Evolutionary conservation across 2,329 filamentous ascomycete genomes (phyloP).

Genomic region (Fusarium agapanthi): DNA sequence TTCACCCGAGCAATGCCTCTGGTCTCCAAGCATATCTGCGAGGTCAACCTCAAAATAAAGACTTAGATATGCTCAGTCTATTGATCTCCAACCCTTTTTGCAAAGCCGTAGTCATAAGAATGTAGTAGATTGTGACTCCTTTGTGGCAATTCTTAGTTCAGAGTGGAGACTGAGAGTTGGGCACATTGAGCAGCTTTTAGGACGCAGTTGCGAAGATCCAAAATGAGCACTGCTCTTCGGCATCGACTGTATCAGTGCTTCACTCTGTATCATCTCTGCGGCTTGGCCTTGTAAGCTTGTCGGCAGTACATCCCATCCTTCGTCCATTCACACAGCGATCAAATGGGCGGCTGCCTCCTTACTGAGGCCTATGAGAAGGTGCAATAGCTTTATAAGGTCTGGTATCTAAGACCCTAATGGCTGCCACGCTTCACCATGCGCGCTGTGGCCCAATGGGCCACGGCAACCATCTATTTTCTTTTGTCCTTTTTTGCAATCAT

Average conservation of each 20-base stretch:
- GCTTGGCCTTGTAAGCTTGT: not conserved
- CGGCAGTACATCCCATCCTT: rapidly evolving
- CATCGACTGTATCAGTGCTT: rapidly evolving
- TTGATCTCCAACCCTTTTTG: rapidly evolving
- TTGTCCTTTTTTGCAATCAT: not conserved
- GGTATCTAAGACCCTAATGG: not conserved
- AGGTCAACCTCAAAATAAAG: not conserved
- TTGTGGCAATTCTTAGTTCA: not conserved
- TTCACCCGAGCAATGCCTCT: rapidly evolving
- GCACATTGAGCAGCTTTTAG: rapidly evolving
- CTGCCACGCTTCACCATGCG: not conserved
- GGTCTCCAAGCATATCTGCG: rapidly evolving
- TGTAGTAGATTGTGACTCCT: rapidly evolving
- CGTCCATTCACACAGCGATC: rapidly evolving
- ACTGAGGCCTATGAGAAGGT: not conserved
- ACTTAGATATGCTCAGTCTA: not conserved
- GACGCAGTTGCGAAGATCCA: not conserved
- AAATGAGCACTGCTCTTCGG: rapidly evolving
- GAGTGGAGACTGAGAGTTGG: no score
- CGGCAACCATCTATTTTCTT: not conserved
- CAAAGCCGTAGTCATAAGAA: not conserved
- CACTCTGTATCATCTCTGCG: not conserved
- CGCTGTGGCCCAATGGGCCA: not conserved
- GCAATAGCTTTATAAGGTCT: not conserved
- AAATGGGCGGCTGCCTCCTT: rapidly evolving